Percentiles rank a stretch among this genome's conserved stretches.
Evolutionary conservation across 2,329 filamentous ascomycete species (phyloP).

Genomic region (Fusarium sambucinum): DNA sequence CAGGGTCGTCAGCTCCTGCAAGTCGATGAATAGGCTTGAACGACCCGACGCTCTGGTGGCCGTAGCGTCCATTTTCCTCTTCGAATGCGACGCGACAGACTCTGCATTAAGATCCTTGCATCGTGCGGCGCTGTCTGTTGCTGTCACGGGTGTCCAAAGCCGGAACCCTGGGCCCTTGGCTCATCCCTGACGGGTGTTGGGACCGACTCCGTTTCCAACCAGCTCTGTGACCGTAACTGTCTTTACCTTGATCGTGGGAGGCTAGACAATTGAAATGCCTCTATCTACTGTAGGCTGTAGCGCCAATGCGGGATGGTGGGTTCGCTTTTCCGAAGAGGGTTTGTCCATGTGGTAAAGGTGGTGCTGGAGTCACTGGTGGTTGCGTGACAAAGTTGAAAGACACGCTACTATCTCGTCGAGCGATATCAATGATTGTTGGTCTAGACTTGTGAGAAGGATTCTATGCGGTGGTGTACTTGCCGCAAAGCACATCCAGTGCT

Average conservation of each 20-base stretch:
- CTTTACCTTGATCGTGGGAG: conserved; percentile 10
- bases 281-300: conserved; percentile 24
- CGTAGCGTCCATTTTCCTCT: conserved; percentile 45
- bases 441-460: conserved; percentile 29
- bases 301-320: conserved; percentile 29
- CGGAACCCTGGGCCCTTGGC: conserved; percentile 37
- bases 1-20: conserved; percentile 39
- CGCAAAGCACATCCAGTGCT: conserved; percentile 14
- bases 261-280: conserved; percentile 22
- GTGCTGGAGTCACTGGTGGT: conserved; percentile 30
- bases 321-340: conserved; percentile 10
- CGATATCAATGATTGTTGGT: conserved; percentile 31
- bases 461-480: conserved; percentile 23
- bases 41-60: conserved; percentile 47
- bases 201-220: conserved; percentile 14
- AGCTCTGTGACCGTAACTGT: conserved; percentile 2
- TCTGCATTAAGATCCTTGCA: conserved; percentile 45
- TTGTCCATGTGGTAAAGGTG: conserved; percentile 32
- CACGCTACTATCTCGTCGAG: conserved; percentile 38
- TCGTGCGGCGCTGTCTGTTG: conserved; percentile 42
- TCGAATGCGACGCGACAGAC: conserved; percentile 43
- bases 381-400: conserved; percentile 37
- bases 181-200: conserved; percentile 29
- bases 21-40: conserved; percentile 35
- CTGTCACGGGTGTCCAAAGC: conserved; percentile 25